Evolutionary conservation across 108 stramenopile genomes (phyloP).

Genomic region (Cylindrotheca closterium): DNA sequence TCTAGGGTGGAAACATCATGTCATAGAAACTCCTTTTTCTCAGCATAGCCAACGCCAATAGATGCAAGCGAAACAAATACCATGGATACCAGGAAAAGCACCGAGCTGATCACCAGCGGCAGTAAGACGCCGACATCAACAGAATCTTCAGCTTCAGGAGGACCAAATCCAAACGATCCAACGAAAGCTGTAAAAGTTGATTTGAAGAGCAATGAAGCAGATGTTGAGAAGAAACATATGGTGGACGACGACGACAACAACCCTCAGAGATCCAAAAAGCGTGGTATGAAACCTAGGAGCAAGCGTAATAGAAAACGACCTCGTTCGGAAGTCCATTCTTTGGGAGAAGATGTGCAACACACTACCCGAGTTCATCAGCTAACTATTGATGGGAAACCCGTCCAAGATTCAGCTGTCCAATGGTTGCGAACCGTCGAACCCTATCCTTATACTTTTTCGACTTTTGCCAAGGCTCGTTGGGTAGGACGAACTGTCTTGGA

Average conservation of each 20-base stretch:
- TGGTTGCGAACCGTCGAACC: conserved; percentile 50
- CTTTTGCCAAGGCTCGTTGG: conserved; percentile 81
- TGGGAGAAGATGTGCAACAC: conserved; percentile 21
- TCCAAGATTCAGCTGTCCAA: conserved; percentile 10
- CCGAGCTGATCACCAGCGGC: no score
- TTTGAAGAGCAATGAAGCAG: background rate
- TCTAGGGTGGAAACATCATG: no score
- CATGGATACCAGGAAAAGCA: no score
- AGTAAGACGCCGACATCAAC: no score
- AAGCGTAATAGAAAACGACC: conserved; percentile 58
- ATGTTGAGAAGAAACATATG: background rate
- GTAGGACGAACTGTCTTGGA: conserved; percentile 68
- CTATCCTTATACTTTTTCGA: conserved; percentile 77
- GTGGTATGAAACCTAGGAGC: conserved; percentile 41
- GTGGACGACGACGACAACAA: conserved; percentile 1
- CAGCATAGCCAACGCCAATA: no score
- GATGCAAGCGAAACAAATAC: no score
- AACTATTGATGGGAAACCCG: conserved; percentile 21
- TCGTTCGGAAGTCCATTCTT: conserved; percentile 13
- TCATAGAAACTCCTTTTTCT: no score
- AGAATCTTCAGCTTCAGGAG: no score
- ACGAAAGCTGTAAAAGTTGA: no score
- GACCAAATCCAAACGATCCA: no score
- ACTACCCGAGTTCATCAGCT: conserved; percentile 10
- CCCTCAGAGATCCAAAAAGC: conserved; percentile 9